Evolutionary conservation across 2,329 filamentous ascomycete species (phyloP), one percentile per base, ranked within the genome.

Genomic region (Apiospora phragmitis): DNA sequence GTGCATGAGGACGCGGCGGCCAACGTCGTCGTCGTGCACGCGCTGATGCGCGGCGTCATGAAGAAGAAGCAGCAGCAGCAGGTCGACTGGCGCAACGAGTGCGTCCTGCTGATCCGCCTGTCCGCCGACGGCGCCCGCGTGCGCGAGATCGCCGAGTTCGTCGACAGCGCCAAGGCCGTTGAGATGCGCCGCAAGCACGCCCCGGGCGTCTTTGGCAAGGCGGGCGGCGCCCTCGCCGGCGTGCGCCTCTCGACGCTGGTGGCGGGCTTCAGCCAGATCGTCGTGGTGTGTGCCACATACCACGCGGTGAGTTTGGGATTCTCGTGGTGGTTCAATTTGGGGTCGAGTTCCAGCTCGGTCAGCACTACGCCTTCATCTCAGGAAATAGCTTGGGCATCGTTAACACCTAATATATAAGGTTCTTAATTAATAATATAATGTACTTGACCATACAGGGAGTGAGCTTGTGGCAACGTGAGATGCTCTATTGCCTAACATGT

Each of bases 111-210:
- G n/a, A 74, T 81, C 51, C 72, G 70, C 45, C 69, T 81, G 26
- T 76, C 76, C n/a, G 71, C 71, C 1, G 78, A 80, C 67, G 76
- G 75, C 3, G 70, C 43, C 24, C 47, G 75, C 47, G 76, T 81
- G 18, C 67, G 71, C 21, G 74, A 75, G 35, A 74, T 81, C 65
- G 70, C 71, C 35, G 80, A 86, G 77, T 85, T 85, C 75, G 81
- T 85, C 68, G 80, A 85, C 71, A 83, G 81, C 75, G 75, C 74
- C 21, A 82, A 83, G 75, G 78, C 84, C 71, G 72, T 77, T 59
- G 79, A 81, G 71, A 80, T 81, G 79, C 74, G 72, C 29, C 70
- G 78, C 65, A 77, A 70, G 32, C 76, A 80, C 68, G 75, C 77
- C 1, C 78, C 79, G 18, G 73, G 76, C n/a, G 70, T 74, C 49